phyloP scores from a whole-genome alignment of 108 stramenopile genomes.

The Nitzschia palea region DNA sequence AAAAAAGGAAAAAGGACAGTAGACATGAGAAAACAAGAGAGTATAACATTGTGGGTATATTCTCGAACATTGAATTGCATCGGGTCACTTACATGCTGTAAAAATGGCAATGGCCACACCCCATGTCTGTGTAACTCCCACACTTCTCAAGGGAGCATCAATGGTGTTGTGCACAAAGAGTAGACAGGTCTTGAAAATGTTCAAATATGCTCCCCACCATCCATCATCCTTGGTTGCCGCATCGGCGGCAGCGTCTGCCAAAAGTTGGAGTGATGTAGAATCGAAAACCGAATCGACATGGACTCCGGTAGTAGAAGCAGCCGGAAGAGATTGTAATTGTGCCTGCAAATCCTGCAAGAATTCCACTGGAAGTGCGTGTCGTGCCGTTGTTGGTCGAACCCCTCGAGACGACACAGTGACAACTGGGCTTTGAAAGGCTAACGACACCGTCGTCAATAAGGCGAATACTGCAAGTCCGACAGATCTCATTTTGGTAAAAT shows the following conservation, averaged over 20 bases:
- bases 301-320: too few species aligned
- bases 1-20: too few species aligned
- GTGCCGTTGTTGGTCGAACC: background rate
- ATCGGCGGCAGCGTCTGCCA: conserved; percentile 30
- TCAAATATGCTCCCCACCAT: conserved; percentile 56
- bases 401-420: too few species aligned
- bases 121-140: conserved; percentile 76
- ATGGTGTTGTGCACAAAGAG: conserved; percentile 63
- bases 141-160: conserved; percentile 57
- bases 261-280: background rate
- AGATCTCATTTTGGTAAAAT: too few species aligned
- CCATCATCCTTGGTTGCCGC: conserved; percentile 23
- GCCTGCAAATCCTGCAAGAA: conserved; percentile 1
- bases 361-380: background rate
- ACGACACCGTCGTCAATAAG: background rate
- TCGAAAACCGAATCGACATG: background rate
- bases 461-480: background rate
- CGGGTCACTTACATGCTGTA: conserved; percentile 75
- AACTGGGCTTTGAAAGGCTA: background rate
- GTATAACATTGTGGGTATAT: too few species aligned
- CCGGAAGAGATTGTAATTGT: too few species aligned
- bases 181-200: conserved; percentile 53
- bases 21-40: too few species aligned
- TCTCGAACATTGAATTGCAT: too few species aligned
- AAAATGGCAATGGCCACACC: conserved; percentile 79